Evolutionary conservation across 1,284 basidiomycete species (phyloP).

Genomic region (Ceratobasidium papillatum): DNA sequence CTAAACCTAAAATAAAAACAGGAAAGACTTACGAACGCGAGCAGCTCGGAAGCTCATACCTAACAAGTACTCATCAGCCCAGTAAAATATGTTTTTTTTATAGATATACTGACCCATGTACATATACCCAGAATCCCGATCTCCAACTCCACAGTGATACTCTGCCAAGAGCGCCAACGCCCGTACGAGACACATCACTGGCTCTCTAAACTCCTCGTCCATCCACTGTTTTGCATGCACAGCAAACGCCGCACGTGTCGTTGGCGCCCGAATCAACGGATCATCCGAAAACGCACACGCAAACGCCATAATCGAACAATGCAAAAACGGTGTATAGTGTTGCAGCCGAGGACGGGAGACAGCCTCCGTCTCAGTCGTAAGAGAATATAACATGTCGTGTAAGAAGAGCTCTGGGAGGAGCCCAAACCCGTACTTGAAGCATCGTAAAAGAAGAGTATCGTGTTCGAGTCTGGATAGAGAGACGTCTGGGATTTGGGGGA

Average conservation of each 20-base stretch:
- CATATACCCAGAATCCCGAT: conserved; percentile 23
- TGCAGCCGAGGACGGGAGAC: not conserved
- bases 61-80: not conserved
- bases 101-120: conserved; percentile 22
- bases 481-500: not conserved
- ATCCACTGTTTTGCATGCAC: conserved; percentile 27
- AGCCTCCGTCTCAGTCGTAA: too few species aligned
- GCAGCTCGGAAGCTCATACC: conserved; percentile 35
- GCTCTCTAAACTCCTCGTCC: conserved; percentile 8
- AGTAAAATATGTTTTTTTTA: not conserved
- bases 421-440: conserved; percentile 65
- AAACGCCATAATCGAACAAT: conserved; percentile 70
- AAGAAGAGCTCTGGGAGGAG: conserved; percentile 61
- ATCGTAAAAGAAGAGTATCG: conserved; percentile 58
- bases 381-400: conserved; percentile 59
- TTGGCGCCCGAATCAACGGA: conserved; percentile 46
- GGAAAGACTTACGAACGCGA: conserved; percentile 47
- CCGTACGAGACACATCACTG: conserved; percentile 1
- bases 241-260: conserved; percentile 9
- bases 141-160: conserved; percentile 17
- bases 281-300: conserved; percentile 68
- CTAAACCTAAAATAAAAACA: not conserved
- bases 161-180: conserved; percentile 14
- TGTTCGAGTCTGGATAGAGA: conserved; percentile 43
- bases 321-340: conserved; percentile 75